Evolutionary conservation across 2,329 filamentous ascomycete genomes (phyloP), one percentile per base, ranked within the genome.

Genomic region (Fusarium annulatum): DNA sequence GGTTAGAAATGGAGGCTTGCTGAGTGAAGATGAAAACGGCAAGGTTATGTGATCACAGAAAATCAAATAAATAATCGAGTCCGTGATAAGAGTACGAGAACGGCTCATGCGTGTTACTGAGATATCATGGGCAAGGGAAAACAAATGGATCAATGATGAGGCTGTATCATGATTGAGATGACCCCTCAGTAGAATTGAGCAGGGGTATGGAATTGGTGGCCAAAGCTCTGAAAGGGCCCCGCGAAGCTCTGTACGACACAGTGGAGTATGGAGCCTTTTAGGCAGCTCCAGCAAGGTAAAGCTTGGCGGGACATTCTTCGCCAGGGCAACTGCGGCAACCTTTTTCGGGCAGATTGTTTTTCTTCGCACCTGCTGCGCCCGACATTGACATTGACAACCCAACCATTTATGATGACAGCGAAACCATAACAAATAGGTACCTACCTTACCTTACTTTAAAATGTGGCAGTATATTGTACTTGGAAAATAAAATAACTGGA

Each of bases 311-410:
- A 12, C 42, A 39, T 69, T 48, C 52, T 60, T 74, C 59, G 53
- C 74, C 68, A 67, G 71, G 76, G 76, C 76, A 77, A 77, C 76
- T 78, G 64, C 65, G 67, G 74, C 67, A 75, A 68, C 73, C 67
- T 48, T 75, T 38, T 46, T 60, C 43, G 49, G 46, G 49, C 36
- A 55, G 34, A n/a, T 69, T 73, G 73, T 73, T 75, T 75, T 69
- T 65, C 55, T 72, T 61, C 36, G 46, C 53, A 51, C 18, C 26
- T 36, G n/a, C 57, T 61, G 61, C 59, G 61, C 75, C 70, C 67
- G 58, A 66, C 69, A 75, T 67, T 56, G 43, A 43, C 64, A 76
- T 59, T 59, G 42, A 51, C 42, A 59, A 59, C 56, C 56, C 56
- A 36, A 59, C 42, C 61, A 57, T 49, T 33, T 67, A 64, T 69